Conservation (phyloP, 2,329 filamentous ascomycete genomes). For the Hypoxylon sp. region DNA sequence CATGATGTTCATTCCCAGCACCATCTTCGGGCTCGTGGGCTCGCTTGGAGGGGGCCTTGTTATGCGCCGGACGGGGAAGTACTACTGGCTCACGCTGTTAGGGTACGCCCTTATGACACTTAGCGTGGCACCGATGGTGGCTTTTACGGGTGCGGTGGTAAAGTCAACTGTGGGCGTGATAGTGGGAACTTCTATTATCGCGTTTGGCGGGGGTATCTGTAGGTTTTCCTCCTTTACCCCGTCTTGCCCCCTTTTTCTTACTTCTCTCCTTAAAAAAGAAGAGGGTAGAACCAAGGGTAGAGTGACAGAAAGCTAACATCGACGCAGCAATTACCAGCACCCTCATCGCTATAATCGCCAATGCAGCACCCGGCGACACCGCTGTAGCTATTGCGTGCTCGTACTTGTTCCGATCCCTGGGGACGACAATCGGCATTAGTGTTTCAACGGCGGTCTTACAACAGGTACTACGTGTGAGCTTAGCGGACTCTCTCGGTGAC, state of each 20-base stretch:
- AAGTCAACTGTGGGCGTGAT: slow-evolving; percentile 68
- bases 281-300: background rate
- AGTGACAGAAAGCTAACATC: slow-evolving; percentile 58
- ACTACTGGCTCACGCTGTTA: slow-evolving; percentile 76
- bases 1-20: slow-evolving; percentile 75
- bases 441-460: slow-evolving; percentile 80
- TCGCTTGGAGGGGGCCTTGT: slow-evolving; percentile 75
- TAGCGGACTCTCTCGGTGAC: slow-evolving; percentile 66
- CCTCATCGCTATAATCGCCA: slow-evolving; percentile 79
- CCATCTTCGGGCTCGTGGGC: slow-evolving; percentile 72
- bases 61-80: slow-evolving; percentile 79
- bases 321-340: slow-evolving; percentile 78
- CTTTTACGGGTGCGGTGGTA: slow-evolving; percentile 69
- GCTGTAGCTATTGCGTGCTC: slow-evolving; percentile 84
- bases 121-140: slow-evolving; percentile 69
- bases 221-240: slow-evolving; percentile 36
- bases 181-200: slow-evolving; percentile 68
- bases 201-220: slow-evolving; percentile 58
- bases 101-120: slow-evolving; percentile 68
- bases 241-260: background rate
- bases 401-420: slow-evolving; percentile 84
- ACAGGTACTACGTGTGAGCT: slow-evolving; percentile 71
- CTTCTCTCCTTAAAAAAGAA: background rate
- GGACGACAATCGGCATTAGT: slow-evolving; percentile 82
- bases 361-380: slow-evolving; percentile 75